These are phyloP conservation scores for Selaginella tamariscina DNA, from an alignment of 75 land plant species.

Conservation along the genomic window DNA sequence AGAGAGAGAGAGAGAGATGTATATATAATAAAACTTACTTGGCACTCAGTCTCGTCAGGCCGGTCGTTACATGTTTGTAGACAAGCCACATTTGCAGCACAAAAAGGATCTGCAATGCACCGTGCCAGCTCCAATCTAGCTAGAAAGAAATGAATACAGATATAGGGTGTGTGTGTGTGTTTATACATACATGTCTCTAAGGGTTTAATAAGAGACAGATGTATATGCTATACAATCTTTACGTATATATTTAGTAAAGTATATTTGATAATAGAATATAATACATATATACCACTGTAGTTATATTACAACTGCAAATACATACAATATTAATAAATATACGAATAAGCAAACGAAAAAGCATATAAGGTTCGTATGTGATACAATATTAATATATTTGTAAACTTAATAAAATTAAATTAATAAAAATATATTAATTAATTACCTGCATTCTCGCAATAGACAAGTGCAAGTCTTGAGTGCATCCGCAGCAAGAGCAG, in stretches of 20 bases:
- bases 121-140: slow-evolving; percentile 60
- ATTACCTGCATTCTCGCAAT: background rate
- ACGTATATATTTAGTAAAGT: no score
- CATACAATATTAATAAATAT: no score
- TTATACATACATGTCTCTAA: no score
- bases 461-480: background rate
- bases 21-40: slow-evolving; percentile 31
- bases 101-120: slow-evolving; percentile 75
- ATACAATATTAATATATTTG: background rate
- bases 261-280: no score
- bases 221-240: no score
- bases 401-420: background rate
- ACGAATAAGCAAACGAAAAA: no score
- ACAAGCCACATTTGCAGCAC: slow-evolving; percentile 95
- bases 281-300: no score
- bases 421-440: no score
- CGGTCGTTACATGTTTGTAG: slow-evolving; percentile 88
- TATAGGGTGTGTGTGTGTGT: no score
- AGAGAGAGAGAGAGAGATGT: background rate
- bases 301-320: no score
- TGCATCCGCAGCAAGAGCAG: background rate
- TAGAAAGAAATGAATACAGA: background rate
- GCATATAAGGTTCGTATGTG: no score
- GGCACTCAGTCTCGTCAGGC: slow-evolving; percentile 98
- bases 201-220: no score